Base-by-base conservation (phyloP, 805 yeast species). In the Suhomyces pyralidae region DNA sequence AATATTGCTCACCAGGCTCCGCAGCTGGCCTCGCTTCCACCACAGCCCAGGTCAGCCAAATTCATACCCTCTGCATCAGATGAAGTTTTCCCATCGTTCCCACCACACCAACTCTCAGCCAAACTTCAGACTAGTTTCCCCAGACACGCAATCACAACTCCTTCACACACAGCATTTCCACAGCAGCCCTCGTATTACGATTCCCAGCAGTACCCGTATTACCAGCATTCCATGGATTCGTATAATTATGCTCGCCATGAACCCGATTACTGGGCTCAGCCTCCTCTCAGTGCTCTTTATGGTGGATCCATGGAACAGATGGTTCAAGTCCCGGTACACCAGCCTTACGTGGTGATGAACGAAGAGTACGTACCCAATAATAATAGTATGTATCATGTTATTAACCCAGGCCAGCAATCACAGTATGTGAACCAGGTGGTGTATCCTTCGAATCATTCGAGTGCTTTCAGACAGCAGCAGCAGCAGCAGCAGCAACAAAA, bases 31-130 rank as follows among this genome's bases (percentile, higher is more conserved):
- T 17, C 51, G 19, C 30, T 25, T 3, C 17, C 45, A 26, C 47
- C 32, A 32, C 52, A 32, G n/a, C 55, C 52, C 17, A 55, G 51
- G 42, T 55, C 60, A 5, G 51, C 52, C 19, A 54, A 51, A 20
- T 51, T 38, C 32, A 14, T 57, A 3, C 55, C 52, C 7, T 54
- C 58, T 17, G 48, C 58, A 12, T 55, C 54, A 9, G 68, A 65
- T 14, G 66, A 64, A 19, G 62, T 55, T 52, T 58, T 59, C 45
- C 66, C 63, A 1, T 32, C 54, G 9, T 43, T 52, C 14, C 58
- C 49, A 14, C 58, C 55, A 14, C 64, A 54, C 22, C 65, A 70
- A 25, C 38, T 65, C n/a, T 61, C 66, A 14, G 70, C 69, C 14
- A 65, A 65, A 30, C 63, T 49, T 46, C 67, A 62, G 51, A 51